These are phyloP conservation scores for Colletotrichum sojae DNA, from an alignment of 2,329 filamentous ascomycete species.

Conservation along the genomic window DNA sequence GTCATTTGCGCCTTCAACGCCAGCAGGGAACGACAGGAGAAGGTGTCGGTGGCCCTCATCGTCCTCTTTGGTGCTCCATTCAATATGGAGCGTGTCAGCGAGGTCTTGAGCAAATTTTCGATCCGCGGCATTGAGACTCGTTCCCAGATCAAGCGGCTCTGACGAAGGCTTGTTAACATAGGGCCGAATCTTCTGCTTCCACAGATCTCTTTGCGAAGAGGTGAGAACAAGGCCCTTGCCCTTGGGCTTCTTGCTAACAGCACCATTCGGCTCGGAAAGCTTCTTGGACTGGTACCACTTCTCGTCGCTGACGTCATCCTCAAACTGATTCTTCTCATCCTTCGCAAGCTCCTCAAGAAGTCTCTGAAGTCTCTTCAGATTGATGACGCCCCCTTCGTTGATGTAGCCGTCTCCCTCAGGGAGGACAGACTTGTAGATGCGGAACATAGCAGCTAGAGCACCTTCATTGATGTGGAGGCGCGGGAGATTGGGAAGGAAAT, in stretches of 20 bases:
- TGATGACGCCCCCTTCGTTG: conserved; percentile 94
- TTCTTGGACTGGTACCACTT: conserved; percentile 94
- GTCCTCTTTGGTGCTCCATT: conserved; percentile 71
- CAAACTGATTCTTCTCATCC: conserved; percentile 93
- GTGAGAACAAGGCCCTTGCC: conserved; percentile 80
- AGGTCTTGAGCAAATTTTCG: conserved; percentile 94
- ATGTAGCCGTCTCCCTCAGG: conserved; percentile 93
- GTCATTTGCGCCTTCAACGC: conserved; percentile 76
- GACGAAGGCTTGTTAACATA: conserved; percentile 81
- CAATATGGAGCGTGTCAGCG: conserved; percentile 73
- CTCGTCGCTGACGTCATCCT: conserved; percentile 88
- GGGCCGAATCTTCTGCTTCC: conserved; percentile 83
- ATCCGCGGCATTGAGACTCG: conserved; percentile 83
- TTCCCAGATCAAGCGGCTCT: conserved; percentile 80
- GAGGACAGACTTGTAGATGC: conserved; percentile 91
- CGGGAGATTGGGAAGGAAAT: conserved; percentile 97
- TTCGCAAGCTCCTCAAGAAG: conserved; percentile 88
- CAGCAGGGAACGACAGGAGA: conserved; percentile 63
- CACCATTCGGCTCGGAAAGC: conserved; percentile 75
- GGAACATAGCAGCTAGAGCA: conserved; percentile 96
- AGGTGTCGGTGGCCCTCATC: conserved; percentile 69
- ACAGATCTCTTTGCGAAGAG: conserved; percentile 84
- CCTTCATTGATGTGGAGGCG: conserved; percentile 99
- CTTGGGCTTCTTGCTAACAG: conserved; percentile 65
- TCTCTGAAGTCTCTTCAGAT: conserved; percentile 82